These are phyloP conservation scores for Tardiomyces blankii DNA, from an alignment of 1,139 yeast species.

Conservation along the genomic window DNA sequence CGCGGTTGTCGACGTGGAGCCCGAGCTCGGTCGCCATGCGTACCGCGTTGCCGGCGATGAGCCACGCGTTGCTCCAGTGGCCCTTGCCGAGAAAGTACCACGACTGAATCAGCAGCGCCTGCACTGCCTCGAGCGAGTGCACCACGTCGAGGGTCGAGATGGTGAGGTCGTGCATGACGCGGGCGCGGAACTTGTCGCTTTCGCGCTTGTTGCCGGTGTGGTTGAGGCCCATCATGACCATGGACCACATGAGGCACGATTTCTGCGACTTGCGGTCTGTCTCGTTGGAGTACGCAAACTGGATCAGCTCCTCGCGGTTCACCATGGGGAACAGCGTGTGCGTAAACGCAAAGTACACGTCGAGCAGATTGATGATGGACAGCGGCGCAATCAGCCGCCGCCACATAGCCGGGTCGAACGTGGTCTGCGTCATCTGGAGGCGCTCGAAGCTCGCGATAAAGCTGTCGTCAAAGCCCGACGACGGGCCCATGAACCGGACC, in stretches of 20 bases:
- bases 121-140: conserved; percentile 7
- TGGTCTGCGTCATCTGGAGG: conserved; percentile 8
- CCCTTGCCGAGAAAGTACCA: conserved; percentile 6
- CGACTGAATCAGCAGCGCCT: conserved; percentile 5
- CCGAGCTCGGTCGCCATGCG: conserved; percentile 8
- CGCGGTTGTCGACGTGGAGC: conserved; percentile 2
- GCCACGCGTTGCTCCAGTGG: conserved; percentile 7
- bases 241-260: conserved; percentile 10
- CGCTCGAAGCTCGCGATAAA: conserved; percentile 9
- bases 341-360: conserved; percentile 10
- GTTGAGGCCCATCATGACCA: conserved; percentile 9
- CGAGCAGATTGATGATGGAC: conserved; percentile 8
- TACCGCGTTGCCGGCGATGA: conserved; percentile 6
- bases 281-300: conserved; percentile 6
- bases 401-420: conserved; percentile 10
- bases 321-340: conserved; percentile 12
- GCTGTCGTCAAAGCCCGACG: conserved; percentile 11
- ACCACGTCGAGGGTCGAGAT: conserved; percentile 11
- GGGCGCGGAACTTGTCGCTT: conserved; percentile 6
- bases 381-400: conserved; percentile 7
- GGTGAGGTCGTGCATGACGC: conserved; percentile 10
- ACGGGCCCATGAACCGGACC: conserved; percentile 7
- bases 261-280: conserved; percentile 5
- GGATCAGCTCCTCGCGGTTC: conserved; percentile 7
- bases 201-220: conserved; percentile 5